Base-by-base conservation (phyloP, 2,329 filamentous ascomycete genomes). In the Fusarium xylarioides region DNA sequence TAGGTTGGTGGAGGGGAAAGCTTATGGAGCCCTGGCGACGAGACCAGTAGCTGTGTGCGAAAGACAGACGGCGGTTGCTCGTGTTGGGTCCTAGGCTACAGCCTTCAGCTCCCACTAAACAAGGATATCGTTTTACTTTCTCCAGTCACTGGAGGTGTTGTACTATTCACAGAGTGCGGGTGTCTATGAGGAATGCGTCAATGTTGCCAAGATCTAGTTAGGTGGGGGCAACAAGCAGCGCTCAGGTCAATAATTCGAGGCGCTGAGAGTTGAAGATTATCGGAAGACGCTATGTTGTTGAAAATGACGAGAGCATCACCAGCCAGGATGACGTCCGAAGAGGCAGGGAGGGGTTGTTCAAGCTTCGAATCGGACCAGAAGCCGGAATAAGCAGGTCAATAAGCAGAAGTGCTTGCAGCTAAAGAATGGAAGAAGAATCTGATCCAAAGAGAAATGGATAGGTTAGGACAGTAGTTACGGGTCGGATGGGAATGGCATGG, bases 131-230 rank as follows among this genome's bases (percentile, higher is more conserved):
- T 26, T 43, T 57, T 43, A 64, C 65, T 44, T 34, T 57, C 42
- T 64, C 42, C 42, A 50, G 23, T 16, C 18, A n/a, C 19, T 35
- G 19, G 19, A 44, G 5, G 28, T 30, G 23, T 37, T 44, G 50
- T 32, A 52, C 57, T 57, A 56, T 69, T 57, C 44, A n/a, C 38
- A 57, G 38, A 23, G 44, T n/a, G 44, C n/a, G 57, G 65, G 26
- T 69, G 50, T 52, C 32, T 63, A 69, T 44, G 61, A 62, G 54
- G 30, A 70, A 47, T 67, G 60, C 43, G 66, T 68, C 59, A 63
- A 65, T 50, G 67, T 73, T 70, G 73, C 73, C 73, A 74, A 77
- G 66, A 61, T 64, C 68, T 66, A 70, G 65, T 75, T 67, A 68
- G 63, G 75, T 70, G 75, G 73, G 73, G 73, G 62, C 37, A 47